phyloP scores from a whole-genome alignment of 768 basidiomycete genomes.

The Butyriboletus loyo region DNA sequence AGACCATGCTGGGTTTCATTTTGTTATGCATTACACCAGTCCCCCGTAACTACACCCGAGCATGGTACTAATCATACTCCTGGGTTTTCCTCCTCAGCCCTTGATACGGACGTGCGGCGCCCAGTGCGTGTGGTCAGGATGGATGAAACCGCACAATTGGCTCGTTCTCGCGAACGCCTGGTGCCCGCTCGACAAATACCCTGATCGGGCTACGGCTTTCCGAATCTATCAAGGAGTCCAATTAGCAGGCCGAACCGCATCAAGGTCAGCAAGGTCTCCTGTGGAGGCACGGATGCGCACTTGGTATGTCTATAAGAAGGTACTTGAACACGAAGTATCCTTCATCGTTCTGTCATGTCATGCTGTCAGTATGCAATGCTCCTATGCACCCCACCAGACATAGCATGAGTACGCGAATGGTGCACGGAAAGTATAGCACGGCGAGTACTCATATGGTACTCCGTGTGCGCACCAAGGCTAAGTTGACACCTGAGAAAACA shows the following conservation, averaged over 20 bases:
- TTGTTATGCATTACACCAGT: slow-evolving; percentile 25
- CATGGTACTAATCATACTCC: slow-evolving; percentile 10
- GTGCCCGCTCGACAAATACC: slow-evolving; percentile 65
- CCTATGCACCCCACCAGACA: slow-evolving; percentile 1
- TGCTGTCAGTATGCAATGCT: slow-evolving; percentile 6
- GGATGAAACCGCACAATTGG: slow-evolving; percentile 67
- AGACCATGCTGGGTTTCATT: slow-evolving; percentile 26
- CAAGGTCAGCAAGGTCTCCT: not conserved
- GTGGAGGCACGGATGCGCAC: slow-evolving; percentile 43
- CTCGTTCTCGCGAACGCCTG: slow-evolving; percentile 68
- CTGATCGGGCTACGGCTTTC: slow-evolving; percentile 58
- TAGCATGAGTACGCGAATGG: not conserved
- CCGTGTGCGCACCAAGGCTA: not conserved
- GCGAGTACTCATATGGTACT: not conserved
- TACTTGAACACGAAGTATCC: slow-evolving; percentile 79
- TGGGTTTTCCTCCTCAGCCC: slow-evolving; percentile 8
- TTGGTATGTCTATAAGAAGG: slow-evolving; percentile 75
- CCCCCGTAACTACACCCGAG: slow-evolving; percentile 15
- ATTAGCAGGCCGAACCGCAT: slow-evolving; percentile 8
- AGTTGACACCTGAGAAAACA: slow-evolving; percentile 2
- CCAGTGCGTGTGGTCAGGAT: slow-evolving; percentile 20
- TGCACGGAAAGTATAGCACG: not conserved
- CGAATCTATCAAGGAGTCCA: slow-evolving; percentile 45
- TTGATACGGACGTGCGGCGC: slow-evolving; percentile 8
- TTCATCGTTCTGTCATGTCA: slow-evolving; percentile 55